A percentile compares a stretch with the other conserved stretches of the same genome.
phyloP scores from a whole-genome alignment of 2,329 filamentous ascomycete species.

The Apiospora phragmitis region DNA sequence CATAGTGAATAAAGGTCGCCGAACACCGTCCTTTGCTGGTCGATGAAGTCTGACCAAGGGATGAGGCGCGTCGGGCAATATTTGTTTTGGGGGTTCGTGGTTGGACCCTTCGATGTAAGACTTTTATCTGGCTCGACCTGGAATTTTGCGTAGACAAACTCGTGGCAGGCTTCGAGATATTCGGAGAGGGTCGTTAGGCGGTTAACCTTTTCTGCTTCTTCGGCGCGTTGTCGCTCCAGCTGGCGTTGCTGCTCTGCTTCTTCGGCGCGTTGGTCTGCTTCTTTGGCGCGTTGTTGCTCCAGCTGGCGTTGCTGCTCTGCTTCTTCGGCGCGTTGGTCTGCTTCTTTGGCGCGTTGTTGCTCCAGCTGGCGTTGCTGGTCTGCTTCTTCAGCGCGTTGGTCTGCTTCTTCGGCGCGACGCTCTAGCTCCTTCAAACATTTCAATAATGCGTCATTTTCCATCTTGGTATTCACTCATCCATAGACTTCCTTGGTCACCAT shows the following conservation, averaged over 20 bases:
- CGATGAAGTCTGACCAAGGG: conserved; percentile 31
- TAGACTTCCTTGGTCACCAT: too few species aligned
- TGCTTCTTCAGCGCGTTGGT: too few species aligned
- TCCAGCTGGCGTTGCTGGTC: too few species aligned
- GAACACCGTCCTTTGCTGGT: conserved; percentile 25
- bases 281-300: too few species aligned
- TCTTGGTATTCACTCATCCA: too few species aligned
- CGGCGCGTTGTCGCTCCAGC: background rate
- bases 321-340: too few species aligned
- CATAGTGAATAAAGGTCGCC: conserved; percentile 23
- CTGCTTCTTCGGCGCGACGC: too few species aligned
- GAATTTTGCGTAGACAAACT: conserved; percentile 23
- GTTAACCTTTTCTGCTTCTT: conserved; percentile 23
- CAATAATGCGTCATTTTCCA: too few species aligned
- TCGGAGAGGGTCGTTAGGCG: conserved; percentile 30
- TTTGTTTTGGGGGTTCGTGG: conserved; percentile 32
- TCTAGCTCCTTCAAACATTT: background rate
- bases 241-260: too few species aligned
- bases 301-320: too few species aligned
- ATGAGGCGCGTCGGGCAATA: conserved; percentile 29
- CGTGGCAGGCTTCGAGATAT: conserved; percentile 32
- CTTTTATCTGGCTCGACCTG: conserved; percentile 23
- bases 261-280: too few species aligned
- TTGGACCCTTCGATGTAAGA: conserved; percentile 28
- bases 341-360: too few species aligned